These are phyloP conservation scores for Bothriochloa decipiens DNA, from an alignment of 176 grass and related monocot genomes.

Conservation along the genomic window DNA sequence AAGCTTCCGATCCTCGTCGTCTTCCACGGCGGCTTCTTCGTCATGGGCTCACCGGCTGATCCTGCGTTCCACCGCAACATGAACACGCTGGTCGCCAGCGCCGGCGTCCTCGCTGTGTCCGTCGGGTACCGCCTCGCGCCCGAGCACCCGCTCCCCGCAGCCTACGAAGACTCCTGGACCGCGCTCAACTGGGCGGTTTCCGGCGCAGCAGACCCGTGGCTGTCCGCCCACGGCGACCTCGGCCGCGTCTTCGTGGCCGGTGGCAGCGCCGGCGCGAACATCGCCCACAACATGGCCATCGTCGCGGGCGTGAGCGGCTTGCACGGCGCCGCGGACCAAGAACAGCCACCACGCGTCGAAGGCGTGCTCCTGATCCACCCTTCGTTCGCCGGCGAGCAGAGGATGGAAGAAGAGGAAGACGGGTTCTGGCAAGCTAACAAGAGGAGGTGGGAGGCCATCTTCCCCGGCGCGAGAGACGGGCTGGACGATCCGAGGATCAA, in stretches of 20 bases:
- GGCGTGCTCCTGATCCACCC: conserved; percentile 45
- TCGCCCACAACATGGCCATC: conserved; percentile 59
- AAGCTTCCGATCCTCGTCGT: conserved; percentile 53
- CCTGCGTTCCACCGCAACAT: conserved; percentile 36
- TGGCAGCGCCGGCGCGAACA: conserved; percentile 70
- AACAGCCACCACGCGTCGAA: neutral
- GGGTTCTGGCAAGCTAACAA: neutral
- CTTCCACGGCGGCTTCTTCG: conserved; percentile 70
- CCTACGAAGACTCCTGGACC: conserved; percentile 65
- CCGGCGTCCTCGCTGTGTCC: conserved; percentile 48
- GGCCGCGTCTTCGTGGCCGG: conserved; percentile 57
- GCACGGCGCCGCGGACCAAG: neutral
- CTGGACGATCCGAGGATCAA: conserved; percentile 63
- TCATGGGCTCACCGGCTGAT: conserved; percentile 37
- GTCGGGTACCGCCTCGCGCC: conserved; percentile 73
- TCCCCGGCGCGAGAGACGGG: conserved; percentile 32
- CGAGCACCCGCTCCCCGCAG: conserved; percentile 60
- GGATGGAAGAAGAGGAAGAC: neutral
- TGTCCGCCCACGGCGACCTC: conserved; percentile 56
- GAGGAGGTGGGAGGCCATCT: conserved; percentile 45
- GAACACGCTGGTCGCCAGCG: conserved; percentile 42
- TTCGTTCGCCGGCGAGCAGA: conserved; percentile 39
- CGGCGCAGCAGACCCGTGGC: conserved; percentile 49
- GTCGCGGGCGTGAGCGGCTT: neutral
- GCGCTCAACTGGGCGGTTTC: conserved; percentile 54